These are phyloP conservation scores for Chaetomium cochliodes DNA, from an alignment of 495 filamentous ascomycete species.

Conservation along the genomic window DNA sequence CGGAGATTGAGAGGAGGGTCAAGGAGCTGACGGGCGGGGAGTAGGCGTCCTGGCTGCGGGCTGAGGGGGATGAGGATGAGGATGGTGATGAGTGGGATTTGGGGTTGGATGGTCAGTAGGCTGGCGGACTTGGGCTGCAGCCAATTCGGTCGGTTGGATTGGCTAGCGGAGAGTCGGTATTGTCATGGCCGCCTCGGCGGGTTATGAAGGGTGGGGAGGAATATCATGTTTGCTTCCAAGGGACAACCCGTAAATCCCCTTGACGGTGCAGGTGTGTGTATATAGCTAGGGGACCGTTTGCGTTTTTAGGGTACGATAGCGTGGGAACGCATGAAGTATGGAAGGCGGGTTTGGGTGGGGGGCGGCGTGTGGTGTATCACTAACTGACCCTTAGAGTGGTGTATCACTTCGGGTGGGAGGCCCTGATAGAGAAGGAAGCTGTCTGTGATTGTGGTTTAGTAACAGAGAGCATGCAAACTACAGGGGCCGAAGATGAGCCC, in stretches of 20 bases:
- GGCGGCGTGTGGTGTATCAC: constrained; percentile 4
- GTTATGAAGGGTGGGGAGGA: too few species aligned
- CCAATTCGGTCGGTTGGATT: too few species aligned
- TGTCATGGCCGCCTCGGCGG: too few species aligned
- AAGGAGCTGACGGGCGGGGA: constrained; percentile 57
- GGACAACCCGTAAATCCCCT: background rate
- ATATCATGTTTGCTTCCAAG: background rate
- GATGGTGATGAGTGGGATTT: too few species aligned
- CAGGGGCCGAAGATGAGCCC: background rate
- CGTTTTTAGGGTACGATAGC: background rate
- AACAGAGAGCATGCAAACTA: background rate
- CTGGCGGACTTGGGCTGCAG: too few species aligned
- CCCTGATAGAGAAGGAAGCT: background rate
- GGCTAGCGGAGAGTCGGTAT: too few species aligned
- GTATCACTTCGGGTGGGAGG: background rate
- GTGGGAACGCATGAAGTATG: background rate
- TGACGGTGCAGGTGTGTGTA: background rate
- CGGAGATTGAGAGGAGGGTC: constrained; percentile 82
- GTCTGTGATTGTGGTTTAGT: background rate
- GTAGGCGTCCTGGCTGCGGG: background rate
- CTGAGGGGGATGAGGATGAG: background rate
- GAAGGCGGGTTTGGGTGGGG: background rate
- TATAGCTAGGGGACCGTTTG: background rate
- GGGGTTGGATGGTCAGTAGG: background rate
- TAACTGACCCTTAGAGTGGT: background rate